Evolutionary conservation across 2,329 filamentous ascomycete species (phyloP).

Genomic region (Scorias spongiosa): DNA sequence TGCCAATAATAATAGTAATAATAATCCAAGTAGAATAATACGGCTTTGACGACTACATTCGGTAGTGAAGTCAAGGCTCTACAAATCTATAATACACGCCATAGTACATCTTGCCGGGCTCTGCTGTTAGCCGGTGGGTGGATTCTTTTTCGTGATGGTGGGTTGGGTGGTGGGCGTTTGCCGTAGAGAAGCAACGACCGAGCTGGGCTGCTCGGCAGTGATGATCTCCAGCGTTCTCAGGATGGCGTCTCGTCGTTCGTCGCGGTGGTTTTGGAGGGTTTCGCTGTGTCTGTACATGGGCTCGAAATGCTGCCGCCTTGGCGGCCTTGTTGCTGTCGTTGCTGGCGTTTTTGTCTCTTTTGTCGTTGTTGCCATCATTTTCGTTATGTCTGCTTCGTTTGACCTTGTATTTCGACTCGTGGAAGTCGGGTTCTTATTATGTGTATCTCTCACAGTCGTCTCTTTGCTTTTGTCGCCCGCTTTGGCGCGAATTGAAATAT

Average conservation of each 20-base stretch:
- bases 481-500: no score
- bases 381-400: neutral
- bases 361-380: neutral
- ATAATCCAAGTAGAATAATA: no score
- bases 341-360: constrained; percentile 1
- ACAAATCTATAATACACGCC: neutral
- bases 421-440: neutral
- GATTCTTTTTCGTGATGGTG: no score
- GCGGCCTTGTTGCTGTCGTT: constrained; percentile 1
- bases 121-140: neutral
- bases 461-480: neutral
- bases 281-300: constrained; percentile 1
- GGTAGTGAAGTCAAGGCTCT: no score
- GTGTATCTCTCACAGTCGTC: neutral
- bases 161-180: no score
- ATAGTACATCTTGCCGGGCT: neutral
- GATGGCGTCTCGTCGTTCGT: constrained; percentile 9
- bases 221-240: constrained; percentile 10
- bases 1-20: no score
- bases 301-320: constrained; percentile 1
- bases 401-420: neutral
- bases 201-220: neutral
- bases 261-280: neutral
- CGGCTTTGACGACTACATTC: no score
- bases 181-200: no score